These are phyloP conservation scores for Besnoitia besnoiti DNA, from an alignment of 169 alveolate species.

Conservation along the genomic window DNA sequence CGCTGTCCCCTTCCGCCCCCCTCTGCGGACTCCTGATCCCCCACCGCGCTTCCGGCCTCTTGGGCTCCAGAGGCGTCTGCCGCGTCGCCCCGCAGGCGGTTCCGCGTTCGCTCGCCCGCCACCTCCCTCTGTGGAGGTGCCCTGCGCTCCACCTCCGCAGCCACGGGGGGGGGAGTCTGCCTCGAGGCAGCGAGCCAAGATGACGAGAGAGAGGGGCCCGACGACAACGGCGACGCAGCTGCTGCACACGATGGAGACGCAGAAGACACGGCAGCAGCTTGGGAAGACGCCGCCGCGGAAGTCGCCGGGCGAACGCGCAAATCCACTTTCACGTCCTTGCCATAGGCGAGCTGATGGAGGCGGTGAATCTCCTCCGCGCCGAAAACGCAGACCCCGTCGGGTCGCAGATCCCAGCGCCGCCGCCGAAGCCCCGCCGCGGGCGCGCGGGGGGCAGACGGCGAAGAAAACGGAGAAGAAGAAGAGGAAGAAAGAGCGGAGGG, in stretches of 20 bases:
- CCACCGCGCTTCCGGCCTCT: background rate
- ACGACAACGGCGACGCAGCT: background rate
- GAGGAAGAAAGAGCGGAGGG: background rate
- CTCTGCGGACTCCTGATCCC: background rate
- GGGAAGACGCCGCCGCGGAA: background rate
- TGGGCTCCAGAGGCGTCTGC: background rate
- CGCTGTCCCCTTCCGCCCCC: background rate
- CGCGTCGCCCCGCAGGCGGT: background rate
- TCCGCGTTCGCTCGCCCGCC: background rate
- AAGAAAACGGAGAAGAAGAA: background rate
- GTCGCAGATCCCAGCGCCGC: background rate
- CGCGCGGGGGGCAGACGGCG: background rate
- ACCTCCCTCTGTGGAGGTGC: background rate
- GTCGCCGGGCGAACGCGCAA: background rate
- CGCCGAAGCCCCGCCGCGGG: background rate
- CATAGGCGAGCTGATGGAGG: conserved; percentile 12
- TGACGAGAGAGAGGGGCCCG: background rate
- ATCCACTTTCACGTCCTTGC: background rate
- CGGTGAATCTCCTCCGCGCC: background rate
- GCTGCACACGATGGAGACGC: background rate
- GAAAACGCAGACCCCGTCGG: background rate
- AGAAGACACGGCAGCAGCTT: background rate
- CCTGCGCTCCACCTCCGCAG: too few relatives aligned
- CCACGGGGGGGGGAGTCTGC: background rate
- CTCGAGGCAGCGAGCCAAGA: background rate